Base-by-base conservation (phyloP, 805 yeast species). In the Deakozyma indianensis region DNA sequence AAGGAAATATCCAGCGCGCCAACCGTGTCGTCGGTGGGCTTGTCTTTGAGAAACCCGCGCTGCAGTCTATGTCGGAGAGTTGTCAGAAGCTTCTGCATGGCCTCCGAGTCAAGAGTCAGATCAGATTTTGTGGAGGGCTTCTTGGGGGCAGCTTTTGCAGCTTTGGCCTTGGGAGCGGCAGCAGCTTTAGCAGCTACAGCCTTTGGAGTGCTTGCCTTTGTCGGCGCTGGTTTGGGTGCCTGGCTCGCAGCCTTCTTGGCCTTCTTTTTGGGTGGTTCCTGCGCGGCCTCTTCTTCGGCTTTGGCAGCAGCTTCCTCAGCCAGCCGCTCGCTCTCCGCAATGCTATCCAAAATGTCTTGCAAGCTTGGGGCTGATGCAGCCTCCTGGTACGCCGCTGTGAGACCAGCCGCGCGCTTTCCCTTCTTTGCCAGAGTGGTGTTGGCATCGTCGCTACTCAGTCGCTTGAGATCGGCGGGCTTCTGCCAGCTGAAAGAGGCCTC, bases 401-500 rank as follows among this genome's bases (percentile, higher is more conserved):
- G 67, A 21, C 68, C 54, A 45, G 68, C 71, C 41, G 54, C 72
- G 67, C 52, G 65, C 64, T 54, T 69, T 63, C 50, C 64, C 64
- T 53, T 56, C 2, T 46, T 43, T 21, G 52, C 53, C 46, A 74
- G 57, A 50, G 63, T 69, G 16, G 54, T 56, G 32, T 65, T 61
- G 41, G 79, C 76, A 3, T 57, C 63, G 2, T 67, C 74, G 1
- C 49, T 50, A 1, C 64, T 51, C 45, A 82, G 64, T 1, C 60
- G 54, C 50, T 73, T 70, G 29, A 82, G 55, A 49, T 80, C 87
- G 25, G 63, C 57, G 3, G 60, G 53, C 23, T 70, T 65, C 35
- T 77, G 75, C 88, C 88, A 81, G 53, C 76, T 75, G 55, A 77
- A 80, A 15, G 80, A 78, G 56, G 78, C 83, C 57, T 82, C 90